Evolutionary conservation across 2,329 filamentous ascomycete species (phyloP).

Genomic region (Elsinoe necatrix): DNA sequence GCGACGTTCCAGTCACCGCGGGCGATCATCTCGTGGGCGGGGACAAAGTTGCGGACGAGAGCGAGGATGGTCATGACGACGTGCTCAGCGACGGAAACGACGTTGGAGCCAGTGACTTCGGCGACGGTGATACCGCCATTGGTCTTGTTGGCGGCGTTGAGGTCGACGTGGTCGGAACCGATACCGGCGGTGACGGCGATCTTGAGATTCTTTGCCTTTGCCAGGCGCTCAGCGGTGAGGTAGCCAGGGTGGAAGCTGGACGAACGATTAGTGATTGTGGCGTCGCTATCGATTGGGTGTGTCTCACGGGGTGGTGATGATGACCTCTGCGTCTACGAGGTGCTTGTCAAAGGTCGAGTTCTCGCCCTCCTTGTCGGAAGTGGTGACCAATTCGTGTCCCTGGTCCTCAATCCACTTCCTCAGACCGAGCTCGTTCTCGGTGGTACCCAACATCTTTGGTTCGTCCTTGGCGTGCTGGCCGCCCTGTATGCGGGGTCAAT

Average conservation of each 20-base stretch:
- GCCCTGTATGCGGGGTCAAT: conserved; percentile 42
- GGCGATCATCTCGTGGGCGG: conserved; percentile 88
- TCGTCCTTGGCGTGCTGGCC: conserved; percentile 81
- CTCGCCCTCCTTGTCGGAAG: conserved; percentile 93
- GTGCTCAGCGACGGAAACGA: conserved; percentile 97
- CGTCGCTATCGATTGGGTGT: background rate
- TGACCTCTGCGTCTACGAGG: conserved; percentile 92
- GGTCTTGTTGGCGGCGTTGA: conserved; percentile 94
- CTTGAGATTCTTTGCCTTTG: conserved; percentile 98
- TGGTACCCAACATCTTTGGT: conserved; percentile 83
- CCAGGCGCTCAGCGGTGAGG: conserved; percentile 89
- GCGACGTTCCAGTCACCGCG: conserved; percentile 92
- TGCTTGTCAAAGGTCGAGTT: conserved; percentile 91
- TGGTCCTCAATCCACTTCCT: conserved; percentile 96
- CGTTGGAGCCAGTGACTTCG: conserved; percentile 96
- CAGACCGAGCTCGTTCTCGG: conserved; percentile 95
- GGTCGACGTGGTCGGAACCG: conserved; percentile 95
- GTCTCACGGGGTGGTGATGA: conserved; percentile 91
- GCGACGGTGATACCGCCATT: conserved; percentile 96
- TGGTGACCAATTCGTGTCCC: conserved; percentile 93
- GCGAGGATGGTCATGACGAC: conserved; percentile 97
- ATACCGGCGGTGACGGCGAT: conserved; percentile 94
- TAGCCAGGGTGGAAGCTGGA: conserved; percentile 93
- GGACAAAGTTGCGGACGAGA: conserved; percentile 96
- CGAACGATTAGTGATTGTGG: background rate